Evolutionary conservation across 805 yeast genomes (phyloP).

Genomic region (Yarrowia hollandica): DNA sequence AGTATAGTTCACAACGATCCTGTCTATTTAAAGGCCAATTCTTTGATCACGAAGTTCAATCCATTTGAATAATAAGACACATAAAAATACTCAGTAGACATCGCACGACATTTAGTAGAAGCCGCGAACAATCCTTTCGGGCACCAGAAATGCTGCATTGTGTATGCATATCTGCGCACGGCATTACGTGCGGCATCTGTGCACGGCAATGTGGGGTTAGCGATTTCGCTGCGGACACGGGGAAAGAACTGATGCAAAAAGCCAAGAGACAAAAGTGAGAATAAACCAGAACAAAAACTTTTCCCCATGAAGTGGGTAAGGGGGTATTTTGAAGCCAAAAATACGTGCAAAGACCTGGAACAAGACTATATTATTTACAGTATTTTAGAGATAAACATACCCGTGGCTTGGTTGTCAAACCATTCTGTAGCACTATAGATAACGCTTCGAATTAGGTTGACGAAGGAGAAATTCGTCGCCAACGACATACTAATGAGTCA

Average conservation of each 20-base stretch:
- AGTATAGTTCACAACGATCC: too few species aligned
- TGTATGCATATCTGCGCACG: not conserved
- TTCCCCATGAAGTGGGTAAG: not conserved
- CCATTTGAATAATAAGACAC: not conserved
- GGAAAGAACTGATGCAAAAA: not conserved
- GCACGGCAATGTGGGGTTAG: slow-evolving; percentile 22
- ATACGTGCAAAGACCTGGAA: not conserved
- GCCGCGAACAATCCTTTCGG: too few species aligned
- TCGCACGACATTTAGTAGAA: not conserved
- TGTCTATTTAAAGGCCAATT: too few species aligned
- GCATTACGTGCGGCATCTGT: slow-evolving; percentile 19
- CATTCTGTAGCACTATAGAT: slow-evolving; percentile 3
- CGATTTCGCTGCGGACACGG: slow-evolving; percentile 23
- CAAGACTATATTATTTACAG: slow-evolving; percentile 10
- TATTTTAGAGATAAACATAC: not conserved
- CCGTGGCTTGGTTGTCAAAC: not conserved
- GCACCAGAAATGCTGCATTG: too few species aligned
- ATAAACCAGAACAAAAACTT: not conserved
- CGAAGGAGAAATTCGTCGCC: not conserved
- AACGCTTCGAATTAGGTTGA: not conserved
- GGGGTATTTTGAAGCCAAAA: not conserved
- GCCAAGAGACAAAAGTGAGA: not conserved
- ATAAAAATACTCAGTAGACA: not conserved
- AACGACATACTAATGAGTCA: not conserved
- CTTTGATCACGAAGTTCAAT: too few species aligned